A percentile compares a stretch with the other conserved stretches of the same genome.
Evolutionary conservation across 2,329 filamentous ascomycete genomes (phyloP).

Genomic region (Blastomyces percursus): DNA sequence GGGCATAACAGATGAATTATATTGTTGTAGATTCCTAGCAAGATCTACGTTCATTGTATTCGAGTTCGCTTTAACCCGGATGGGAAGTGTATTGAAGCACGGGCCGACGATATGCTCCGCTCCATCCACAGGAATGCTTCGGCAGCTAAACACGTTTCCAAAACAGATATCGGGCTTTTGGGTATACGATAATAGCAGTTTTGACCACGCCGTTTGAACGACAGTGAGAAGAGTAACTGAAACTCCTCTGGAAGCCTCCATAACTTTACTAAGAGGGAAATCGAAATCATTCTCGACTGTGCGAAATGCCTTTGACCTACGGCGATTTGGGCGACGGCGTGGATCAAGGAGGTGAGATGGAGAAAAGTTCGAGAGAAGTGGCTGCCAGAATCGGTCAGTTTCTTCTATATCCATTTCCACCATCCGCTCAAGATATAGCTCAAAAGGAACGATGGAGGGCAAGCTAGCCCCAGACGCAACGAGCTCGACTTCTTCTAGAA

Average conservation of each 20-base stretch:
- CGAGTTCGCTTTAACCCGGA: conserved; percentile 47
- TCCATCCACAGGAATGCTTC: conserved; percentile 53
- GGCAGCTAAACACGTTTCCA: conserved; percentile 73
- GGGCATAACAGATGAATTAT: conserved; percentile 51
- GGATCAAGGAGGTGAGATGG: conserved; percentile 28
- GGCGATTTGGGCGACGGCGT: not conserved
- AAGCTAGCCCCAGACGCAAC: conserved; percentile 42
- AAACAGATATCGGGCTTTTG: conserved; percentile 62
- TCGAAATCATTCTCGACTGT: conserved; percentile 16
- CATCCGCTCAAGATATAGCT: conserved; percentile 53
- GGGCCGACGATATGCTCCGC: conserved; percentile 69
- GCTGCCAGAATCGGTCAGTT: conserved; percentile 56
- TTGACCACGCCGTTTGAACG: conserved; percentile 63
- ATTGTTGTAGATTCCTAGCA: conserved; percentile 47
- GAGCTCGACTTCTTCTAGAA: conserved; percentile 61
- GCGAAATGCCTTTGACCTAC: conserved; percentile 1
- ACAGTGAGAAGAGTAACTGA: conserved; percentile 55
- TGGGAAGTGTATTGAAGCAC: conserved; percentile 81
- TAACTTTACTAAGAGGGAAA: conserved; percentile 24
- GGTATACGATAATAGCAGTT: conserved; percentile 48
- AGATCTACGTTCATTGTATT: conserved; percentile 45
- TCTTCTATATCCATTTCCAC: conserved; percentile 38
- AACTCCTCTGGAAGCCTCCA: conserved; percentile 44
- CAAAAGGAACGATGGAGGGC: conserved; percentile 44
- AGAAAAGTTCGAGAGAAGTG: conserved; percentile 43